Conservation (phyloP, 306 rosid genomes). For the Nissolia schottii region DNA sequence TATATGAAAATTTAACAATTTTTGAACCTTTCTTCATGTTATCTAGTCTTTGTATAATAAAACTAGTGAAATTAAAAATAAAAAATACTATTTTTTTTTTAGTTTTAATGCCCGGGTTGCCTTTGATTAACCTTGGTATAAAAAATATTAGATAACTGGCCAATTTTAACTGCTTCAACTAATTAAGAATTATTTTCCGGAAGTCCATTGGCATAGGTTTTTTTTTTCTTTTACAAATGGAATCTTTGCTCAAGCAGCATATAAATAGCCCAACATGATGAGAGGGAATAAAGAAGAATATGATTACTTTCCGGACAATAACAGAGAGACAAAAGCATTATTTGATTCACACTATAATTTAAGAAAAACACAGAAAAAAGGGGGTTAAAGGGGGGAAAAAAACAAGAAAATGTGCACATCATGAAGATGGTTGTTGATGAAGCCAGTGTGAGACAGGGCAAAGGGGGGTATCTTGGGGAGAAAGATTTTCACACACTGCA, state of each 20-base stretch:
- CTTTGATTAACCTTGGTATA: not conserved
- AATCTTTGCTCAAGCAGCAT: constrained; percentile 12
- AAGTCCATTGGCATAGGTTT: not conserved
- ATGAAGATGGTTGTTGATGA: constrained; percentile 13
- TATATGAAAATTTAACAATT: not conserved
- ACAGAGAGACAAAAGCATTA: constrained; percentile 26
- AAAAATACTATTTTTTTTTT: not conserved
- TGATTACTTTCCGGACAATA: not conserved
- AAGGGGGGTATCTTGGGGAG: too few relatives aligned
- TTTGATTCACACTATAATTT: constrained; percentile 21
- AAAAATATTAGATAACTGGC: not conserved
- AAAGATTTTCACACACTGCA: constrained; percentile 34
- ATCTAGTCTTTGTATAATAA: not conserved
- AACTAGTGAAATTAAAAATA: not conserved
- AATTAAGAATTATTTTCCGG: too few relatives aligned
- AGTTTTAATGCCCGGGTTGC: not conserved
- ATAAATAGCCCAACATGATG: not conserved
- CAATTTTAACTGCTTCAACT: not conserved
- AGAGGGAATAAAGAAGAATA: not conserved
- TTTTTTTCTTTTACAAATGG: not conserved
- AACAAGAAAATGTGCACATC: not conserved
- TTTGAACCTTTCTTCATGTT: not conserved
- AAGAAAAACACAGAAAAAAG: not conserved
- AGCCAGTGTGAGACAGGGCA: constrained; percentile 4
- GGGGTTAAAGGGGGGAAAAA: not conserved